phyloP scores from a whole-genome alignment of 2,329 filamentous ascomycete species.

The Purpureocillium takamizusanense region DNA sequence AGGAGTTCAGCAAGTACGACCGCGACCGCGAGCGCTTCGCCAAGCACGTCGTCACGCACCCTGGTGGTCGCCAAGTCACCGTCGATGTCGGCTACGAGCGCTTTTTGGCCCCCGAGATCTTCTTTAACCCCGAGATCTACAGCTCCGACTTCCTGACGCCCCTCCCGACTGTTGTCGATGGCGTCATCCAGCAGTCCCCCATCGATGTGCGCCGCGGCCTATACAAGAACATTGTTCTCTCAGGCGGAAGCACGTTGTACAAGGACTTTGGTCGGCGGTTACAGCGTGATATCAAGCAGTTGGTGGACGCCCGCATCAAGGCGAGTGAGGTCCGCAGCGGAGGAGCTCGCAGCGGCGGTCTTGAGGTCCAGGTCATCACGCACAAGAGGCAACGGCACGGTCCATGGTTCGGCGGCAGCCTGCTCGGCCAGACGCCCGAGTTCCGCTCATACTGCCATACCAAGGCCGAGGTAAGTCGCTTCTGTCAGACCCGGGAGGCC shows the following conservation, averaged over 20 bases:
- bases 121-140: conserved; percentile 99
- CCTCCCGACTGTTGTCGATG: conserved; percentile 86
- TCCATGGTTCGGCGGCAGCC: conserved; percentile 95
- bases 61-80: conserved; percentile 72
- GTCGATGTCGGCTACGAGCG: conserved; percentile 97
- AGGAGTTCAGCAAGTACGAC: conserved; percentile 93
- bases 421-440: conserved; percentile 94
- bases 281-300: conserved; percentile 93
- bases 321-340: conserved; percentile 88
- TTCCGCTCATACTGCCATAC: conserved; percentile 99
- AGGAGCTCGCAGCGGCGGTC: conserved; percentile 82
- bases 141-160: conserved; percentile 97
- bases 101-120: conserved; percentile 96
- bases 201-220: conserved; percentile 95
- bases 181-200: conserved; percentile 92
- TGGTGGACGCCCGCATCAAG: conserved; percentile 87
- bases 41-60: conserved; percentile 79
- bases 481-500: too few relatives aligned
- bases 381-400: conserved; percentile 97
- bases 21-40: conserved; percentile 84
- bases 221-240: conserved; percentile 99
- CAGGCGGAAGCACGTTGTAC: conserved; percentile 93
- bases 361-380: conserved; percentile 94
- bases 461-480: conserved; percentile 55
- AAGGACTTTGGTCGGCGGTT: conserved; percentile 95